A percentile compares a stretch with the other conserved stretches of the same genome.
Evolutionary conservation across 495 filamentous ascomycete genomes (phyloP).

Genomic region (Annulohypoxylon maeteangense): DNA sequence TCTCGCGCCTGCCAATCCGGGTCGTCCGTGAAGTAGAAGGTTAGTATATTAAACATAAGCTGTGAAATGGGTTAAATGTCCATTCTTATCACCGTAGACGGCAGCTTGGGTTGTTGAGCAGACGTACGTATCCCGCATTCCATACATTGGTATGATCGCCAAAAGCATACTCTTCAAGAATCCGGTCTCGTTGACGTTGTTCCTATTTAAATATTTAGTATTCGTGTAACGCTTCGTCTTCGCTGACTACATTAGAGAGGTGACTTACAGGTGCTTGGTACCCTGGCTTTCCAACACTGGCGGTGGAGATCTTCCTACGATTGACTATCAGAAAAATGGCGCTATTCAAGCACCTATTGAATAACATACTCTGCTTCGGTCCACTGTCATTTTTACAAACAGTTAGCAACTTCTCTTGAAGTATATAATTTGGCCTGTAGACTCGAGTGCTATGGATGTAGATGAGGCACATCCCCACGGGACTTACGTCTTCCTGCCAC

Average conservation of each 20-base stretch:
- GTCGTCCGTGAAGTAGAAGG: conserved; percentile 18
- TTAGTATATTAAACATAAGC: conserved; percentile 37
- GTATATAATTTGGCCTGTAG: too few relatives aligned
- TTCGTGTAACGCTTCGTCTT: background rate
- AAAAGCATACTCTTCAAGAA: conserved; percentile 5
- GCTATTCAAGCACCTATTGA: background rate
- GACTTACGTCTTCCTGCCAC: conserved; percentile 29
- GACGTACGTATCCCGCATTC: conserved; percentile 29
- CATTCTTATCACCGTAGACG: background rate
- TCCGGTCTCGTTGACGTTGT: conserved; percentile 18
- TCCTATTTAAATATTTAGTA: conserved; percentile 19
- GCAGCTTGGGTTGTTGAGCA: background rate
- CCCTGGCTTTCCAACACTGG: conserved; percentile 23
- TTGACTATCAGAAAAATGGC: background rate
- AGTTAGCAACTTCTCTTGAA: conserved; percentile 4
- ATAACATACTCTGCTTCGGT: conserved; percentile 10
- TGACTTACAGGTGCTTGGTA: conserved; percentile 32
- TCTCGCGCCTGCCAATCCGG: conserved; percentile 30
- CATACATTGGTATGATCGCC: conserved; percentile 40
- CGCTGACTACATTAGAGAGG: background rate
- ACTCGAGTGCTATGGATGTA: too few relatives aligned
- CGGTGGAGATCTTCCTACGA: conserved; percentile 22
- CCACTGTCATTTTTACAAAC: background rate
- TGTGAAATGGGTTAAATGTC: conserved; percentile 2
- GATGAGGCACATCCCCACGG: background rate